A percentile compares a stretch with the other conserved stretches of the same genome.
Evolutionary conservation across 2,329 filamentous ascomycete species (phyloP).

Genomic region (Talaromyces amestolkiae): DNA sequence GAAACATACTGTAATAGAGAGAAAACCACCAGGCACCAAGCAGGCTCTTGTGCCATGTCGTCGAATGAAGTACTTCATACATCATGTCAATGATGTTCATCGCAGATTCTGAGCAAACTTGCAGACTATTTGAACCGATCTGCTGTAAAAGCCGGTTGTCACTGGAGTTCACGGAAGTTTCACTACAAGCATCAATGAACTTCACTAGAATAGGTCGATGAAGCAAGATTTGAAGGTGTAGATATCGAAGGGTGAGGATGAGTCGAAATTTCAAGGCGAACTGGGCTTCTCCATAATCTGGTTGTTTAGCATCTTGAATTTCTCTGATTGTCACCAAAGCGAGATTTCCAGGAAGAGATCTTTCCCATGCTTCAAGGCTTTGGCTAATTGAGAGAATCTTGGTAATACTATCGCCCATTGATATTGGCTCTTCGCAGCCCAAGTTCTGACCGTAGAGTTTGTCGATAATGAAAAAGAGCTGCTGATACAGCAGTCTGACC

Average conservation of each 20-base stretch:
- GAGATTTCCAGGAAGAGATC: background rate
- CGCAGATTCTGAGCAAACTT: conserved; percentile 31
- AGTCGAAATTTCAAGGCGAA: conserved; percentile 38
- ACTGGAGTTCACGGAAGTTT: background rate
- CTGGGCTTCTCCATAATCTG: conserved; percentile 6
- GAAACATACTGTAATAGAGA: conserved; percentile 35
- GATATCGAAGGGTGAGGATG: conserved; percentile 45
- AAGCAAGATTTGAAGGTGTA: conserved; percentile 42
- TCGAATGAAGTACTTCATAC: conserved; percentile 26
- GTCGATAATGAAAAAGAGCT: background rate
- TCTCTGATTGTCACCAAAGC: conserved; percentile 20
- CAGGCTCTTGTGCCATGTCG: conserved; percentile 23
- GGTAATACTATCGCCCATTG: background rate
- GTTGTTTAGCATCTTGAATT: conserved; percentile 10
- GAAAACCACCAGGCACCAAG: conserved; percentile 45
- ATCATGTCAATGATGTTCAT: conserved; percentile 37
- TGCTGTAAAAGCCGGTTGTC: conserved; percentile 15
- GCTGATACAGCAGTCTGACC: background rate
- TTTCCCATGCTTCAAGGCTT: background rate
- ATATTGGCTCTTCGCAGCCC: background rate
- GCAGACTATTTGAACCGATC: conserved; percentile 22
- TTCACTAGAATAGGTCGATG: conserved; percentile 43
- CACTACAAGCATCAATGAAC: conserved; percentile 31
- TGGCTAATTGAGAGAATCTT: background rate
- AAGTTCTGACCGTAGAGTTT: background rate